Evolutionary conservation across 2,329 filamentous ascomycete species (phyloP), one percentile per base, ranked within the genome.

Genomic region (Drechslerella stenobrocha): DNA sequence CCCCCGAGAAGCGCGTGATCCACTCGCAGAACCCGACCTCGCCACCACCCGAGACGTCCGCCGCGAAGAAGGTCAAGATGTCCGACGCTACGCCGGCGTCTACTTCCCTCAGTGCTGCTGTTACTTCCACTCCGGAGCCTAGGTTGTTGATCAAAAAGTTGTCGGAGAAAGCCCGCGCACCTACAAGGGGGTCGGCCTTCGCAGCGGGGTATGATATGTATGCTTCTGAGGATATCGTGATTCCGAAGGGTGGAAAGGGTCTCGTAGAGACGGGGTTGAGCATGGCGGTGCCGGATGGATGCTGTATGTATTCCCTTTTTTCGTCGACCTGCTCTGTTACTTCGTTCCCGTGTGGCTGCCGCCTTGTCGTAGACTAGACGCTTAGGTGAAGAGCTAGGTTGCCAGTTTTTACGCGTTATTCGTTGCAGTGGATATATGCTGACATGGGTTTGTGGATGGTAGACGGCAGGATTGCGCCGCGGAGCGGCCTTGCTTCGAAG

Each of bases 171-270:
- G 93, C 87, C n/a, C 83, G 82, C 46, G 81, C 91, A 22, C 93
- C 93, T 8, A 97, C 90, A 0, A 86, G 92, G 57, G 93, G 93
- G 72, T 95, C 89, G 71, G 87, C 86, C 52, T 91, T 89, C 75
- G 89, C 93, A 0, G 93, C 93, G 0, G 93, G 93, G 32, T 97
- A 97, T 79, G 93, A 98, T 77, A 76, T 98, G 63, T 97, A 96
- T 78, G 87, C 85, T 69, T 74, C 90, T 1, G 84, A 84, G 74
- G 83, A 87, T 34, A 87, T 86, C 2, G 82, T 83, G 1, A 86
- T 98, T 59, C 91, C 91, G 0, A 85, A 88, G 1, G 82, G 89
- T 66, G 91, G 90, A 72, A 90, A 95, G 78, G 90, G 81, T 0
- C 79, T 96, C 26, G 90, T 97, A 34, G 88, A 91, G 73, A 97